Evolutionary conservation across 805 yeast genomes (phyloP), one percentile per base, ranked within the genome.

Genomic region (Metschnikowia drakensbergensis): DNA sequence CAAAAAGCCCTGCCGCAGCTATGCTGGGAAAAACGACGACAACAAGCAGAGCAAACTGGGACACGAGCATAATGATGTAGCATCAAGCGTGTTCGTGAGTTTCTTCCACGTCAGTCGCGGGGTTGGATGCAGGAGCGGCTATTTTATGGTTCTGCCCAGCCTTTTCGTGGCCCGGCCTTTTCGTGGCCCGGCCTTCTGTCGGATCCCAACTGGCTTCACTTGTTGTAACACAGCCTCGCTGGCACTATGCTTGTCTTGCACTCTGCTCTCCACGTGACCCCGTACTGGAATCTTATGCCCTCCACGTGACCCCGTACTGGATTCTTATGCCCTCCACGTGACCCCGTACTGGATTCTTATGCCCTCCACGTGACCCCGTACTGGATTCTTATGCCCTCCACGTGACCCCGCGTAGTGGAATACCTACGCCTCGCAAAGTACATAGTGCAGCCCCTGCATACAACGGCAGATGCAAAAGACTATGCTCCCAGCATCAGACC

Each of bases 1-100:
- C 68, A 53, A 72, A 72, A 37, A 71, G 45, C 47, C 58, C 59
- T 23, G 74, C 75, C 11, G 55, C 52, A 3, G 50, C 66, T 2
- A 58, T 37, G 7, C 62, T 50, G 5, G 54, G 44, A 10, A 50
- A 39, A 27, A 48, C 17, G 13, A 56, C 46, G 5, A 48, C 25
- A 17, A 46, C 17, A 45, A 23, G 32, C 47, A 38, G 38, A 22
- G 32, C 8, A 31, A 40, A 4, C 5, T 40, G 36, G 22, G 35
- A n/a, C 28, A 38, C 42, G 45, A 35, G 33, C 35, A 51, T 35
- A 56, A 48, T 50, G 47, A 41, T 30, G 8, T 7, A 11, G 27
- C n/a, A n/a, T 23, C 9, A 23, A 13, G 28, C 10, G 11, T 32
- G 22, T 9, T 17, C 10, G 9, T 27, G 30, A 10, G 17, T 30